Percentiles rank a stretch among this genome's conserved stretches.
These are phyloP conservation scores for Fusarium sulawesiense DNA, from an alignment of 2,329 filamentous ascomycete species.

Conservation along the genomic window DNA sequence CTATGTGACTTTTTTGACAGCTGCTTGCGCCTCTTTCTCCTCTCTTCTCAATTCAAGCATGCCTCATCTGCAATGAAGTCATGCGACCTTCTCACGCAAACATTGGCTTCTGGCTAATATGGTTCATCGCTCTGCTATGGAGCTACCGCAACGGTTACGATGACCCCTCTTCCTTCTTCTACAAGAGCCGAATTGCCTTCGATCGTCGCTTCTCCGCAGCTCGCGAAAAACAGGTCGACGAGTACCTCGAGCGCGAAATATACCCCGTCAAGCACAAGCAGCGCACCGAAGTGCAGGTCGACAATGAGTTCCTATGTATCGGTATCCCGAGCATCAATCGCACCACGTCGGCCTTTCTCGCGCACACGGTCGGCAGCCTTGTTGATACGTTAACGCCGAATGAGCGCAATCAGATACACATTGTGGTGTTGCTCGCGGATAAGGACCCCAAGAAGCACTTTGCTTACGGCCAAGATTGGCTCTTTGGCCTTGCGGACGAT, in stretches of 20 bases:
- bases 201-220: slow-evolving; percentile 42
- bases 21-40: neutral
- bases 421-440: slow-evolving; percentile 53
- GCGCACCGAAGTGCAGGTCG: slow-evolving; percentile 14
- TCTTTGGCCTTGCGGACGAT: slow-evolving; percentile 49
- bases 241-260: slow-evolving; percentile 35
- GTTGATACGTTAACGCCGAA: slow-evolving; percentile 47
- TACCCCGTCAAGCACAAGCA: slow-evolving; percentile 19
- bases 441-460: slow-evolving; percentile 47
- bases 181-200: slow-evolving; percentile 46
- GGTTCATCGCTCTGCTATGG: slow-evolving; percentile 45
- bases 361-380: slow-evolving; percentile 48
- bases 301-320: slow-evolving; percentile 45
- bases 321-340: slow-evolving; percentile 53
- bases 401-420: slow-evolving; percentile 49
- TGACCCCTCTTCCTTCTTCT: slow-evolving; percentile 52
- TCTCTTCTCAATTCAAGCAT: neutral
- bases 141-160: slow-evolving; percentile 50
- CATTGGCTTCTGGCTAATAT: slow-evolving; percentile 48
- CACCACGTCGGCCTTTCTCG: slow-evolving; percentile 46
- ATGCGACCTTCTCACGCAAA: slow-evolving; percentile 49
- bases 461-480: slow-evolving; percentile 49
- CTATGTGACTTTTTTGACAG: neutral
- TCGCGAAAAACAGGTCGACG: slow-evolving; percentile 45
- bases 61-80: slow-evolving; percentile 29